A percentile compares a stretch with the other conserved stretches of the same genome.
Evolutionary conservation across 1,139 yeast species (phyloP).

Genomic region (Taphrina wiesneri): DNA sequence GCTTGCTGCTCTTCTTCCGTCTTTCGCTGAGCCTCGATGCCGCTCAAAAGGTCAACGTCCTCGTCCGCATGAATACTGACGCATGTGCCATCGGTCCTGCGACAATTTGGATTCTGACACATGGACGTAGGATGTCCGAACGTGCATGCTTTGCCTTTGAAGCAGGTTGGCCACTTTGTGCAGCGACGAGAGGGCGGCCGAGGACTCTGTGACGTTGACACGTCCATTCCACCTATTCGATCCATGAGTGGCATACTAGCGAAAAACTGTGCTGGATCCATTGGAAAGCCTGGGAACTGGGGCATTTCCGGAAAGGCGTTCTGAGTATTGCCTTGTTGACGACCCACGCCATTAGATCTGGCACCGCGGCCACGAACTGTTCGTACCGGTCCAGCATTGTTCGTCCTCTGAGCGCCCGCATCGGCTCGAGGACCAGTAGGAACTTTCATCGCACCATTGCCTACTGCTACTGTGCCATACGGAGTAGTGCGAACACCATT

Average conservation of each 20-base stretch:
- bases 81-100: conserved; percentile 18
- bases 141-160: conserved; percentile 23
- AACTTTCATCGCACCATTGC: conserved; percentile 3
- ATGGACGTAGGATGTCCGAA: conserved; percentile 26
- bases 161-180: conserved; percentile 21
- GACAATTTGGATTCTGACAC: conserved; percentile 16
- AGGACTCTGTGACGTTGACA: background rate
- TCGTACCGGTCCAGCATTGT: conserved; percentile 20
- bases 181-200: conserved; percentile 24
- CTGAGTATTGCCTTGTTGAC: background rate
- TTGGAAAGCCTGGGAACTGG: conserved; percentile 22
- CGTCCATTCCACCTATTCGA: background rate
- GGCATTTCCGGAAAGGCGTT: conserved; percentile 20
- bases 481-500: conserved; percentile 27
- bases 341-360: background rate
- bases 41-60: conserved; percentile 12
- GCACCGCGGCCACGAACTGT: conserved; percentile 3
- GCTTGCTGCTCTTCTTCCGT: conserved; percentile 19
- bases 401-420: background rate
- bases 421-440: conserved; percentile 30
- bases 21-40: conserved; percentile 7
- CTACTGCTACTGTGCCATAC: conserved; percentile 18
- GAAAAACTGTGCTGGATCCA: conserved; percentile 27
- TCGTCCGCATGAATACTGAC: conserved; percentile 20
- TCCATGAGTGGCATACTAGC: conserved; percentile 16